phyloP scores from a whole-genome alignment of 306 rosid species.

The Vicia faba region DNA sequence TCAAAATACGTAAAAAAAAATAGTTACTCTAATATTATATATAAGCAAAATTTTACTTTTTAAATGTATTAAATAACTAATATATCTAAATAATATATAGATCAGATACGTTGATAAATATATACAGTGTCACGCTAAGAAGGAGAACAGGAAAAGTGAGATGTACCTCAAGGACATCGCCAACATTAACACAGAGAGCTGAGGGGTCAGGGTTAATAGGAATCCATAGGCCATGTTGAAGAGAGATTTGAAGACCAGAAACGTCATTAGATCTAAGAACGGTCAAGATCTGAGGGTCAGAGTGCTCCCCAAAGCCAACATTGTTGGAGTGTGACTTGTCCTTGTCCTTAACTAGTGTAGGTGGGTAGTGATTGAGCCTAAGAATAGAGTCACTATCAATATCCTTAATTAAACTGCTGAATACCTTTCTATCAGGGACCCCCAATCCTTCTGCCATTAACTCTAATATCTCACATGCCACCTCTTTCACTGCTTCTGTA shows the following conservation, averaged over 20 bases:
- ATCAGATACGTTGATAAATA: no score
- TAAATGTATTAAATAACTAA: no score
- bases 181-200: slow-evolving; percentile 75
- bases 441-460: slow-evolving; percentile 68
- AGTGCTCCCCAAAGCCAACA: slow-evolving; percentile 79
- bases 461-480: slow-evolving; percentile 78
- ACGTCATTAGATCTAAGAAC: slow-evolving; percentile 81
- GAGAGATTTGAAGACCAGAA: slow-evolving; percentile 73
- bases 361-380: slow-evolving; percentile 87
- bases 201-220: slow-evolving; percentile 72
- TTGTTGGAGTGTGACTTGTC: slow-evolving; percentile 38
- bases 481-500: slow-evolving; percentile 52
- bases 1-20: background rate
- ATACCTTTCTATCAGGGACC: slow-evolving; percentile 55
- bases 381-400: slow-evolving; percentile 66
- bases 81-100: no score
- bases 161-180: slow-evolving; percentile 69
- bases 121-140: no score
- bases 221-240: slow-evolving; percentile 64
- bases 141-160: no score
- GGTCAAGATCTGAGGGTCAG: slow-evolving; percentile 90
- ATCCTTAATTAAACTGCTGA: slow-evolving; percentile 62
- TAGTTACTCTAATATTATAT: no score
- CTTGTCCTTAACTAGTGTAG: slow-evolving; percentile 15
- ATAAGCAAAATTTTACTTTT: no score